Conservation (phyloP, 208 protist species). For the Wallacemonas collosoma region DNA sequence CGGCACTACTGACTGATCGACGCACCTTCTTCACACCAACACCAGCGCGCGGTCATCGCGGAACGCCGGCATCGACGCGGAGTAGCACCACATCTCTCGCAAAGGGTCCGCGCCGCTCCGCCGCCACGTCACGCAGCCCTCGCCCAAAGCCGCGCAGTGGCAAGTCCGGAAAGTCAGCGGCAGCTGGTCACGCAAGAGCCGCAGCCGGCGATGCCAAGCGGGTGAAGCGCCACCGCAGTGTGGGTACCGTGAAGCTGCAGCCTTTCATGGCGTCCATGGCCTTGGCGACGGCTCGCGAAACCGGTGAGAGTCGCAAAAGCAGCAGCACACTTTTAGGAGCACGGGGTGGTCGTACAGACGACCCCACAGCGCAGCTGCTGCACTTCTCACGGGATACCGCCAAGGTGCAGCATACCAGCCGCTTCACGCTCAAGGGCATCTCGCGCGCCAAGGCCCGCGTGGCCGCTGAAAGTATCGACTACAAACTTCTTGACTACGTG, state of each 20-base stretch:
- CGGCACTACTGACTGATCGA: background rate
- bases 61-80: background rate
- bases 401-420: background rate
- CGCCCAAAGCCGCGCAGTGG: background rate
- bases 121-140: background rate
- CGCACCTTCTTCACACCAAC: background rate
- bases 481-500: slow-evolving; percentile 13
- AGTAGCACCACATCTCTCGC: too few relatives aligned
- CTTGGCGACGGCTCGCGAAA: background rate
- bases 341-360: background rate
- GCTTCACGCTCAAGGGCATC: slow-evolving; percentile 11
- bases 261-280: background rate
- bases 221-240: background rate
- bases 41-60: background rate
- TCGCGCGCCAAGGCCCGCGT: background rate
- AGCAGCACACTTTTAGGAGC: too few relatives aligned
- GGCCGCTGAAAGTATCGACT: slow-evolving; percentile 5
- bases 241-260: background rate
- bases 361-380: background rate
- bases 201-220: too few relatives aligned
- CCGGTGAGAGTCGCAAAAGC: too few relatives aligned
- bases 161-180: background rate
- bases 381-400: slow-evolving; percentile 6
- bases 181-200: too few relatives aligned
- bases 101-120: too few relatives aligned